Base-by-base conservation (phyloP, 106 monocot species). In the Hemerocallis citrina region DNA sequence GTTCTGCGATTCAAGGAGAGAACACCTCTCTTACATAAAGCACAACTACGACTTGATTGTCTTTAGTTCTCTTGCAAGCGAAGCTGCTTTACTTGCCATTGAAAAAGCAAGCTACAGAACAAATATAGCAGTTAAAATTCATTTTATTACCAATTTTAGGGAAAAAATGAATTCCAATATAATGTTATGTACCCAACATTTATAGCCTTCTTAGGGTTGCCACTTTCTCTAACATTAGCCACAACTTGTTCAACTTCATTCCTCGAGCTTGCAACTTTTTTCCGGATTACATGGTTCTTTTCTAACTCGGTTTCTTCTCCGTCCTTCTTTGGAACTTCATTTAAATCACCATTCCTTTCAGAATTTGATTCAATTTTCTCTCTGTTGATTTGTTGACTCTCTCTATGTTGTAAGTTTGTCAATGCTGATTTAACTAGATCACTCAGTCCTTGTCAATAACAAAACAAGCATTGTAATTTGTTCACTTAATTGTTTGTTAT, bases 1-100 rank as follows among this genome's bases (percentile, higher is more conserved):
- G 27, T 98, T 98, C 58, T 98, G 91, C 62, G 79, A 91, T 68
- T 98, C 96, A 14, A 98, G 96, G 40, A 79, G 45, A 40, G 40
- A 40, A 49, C 87, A 88, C 30, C 87, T 74, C 35, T 90, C 91
- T 68, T 88, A 81, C 81, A 91, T 56, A 32, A 82, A 84, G 4
- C 69, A 50, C 14, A 98, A 34, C 70, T 91, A 81, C 5, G 84
- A 79, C 37, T 82, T 88, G 8, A 91, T 65, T 5, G 34, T 70
- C 52, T 82, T 91, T 48, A 98, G 77, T 45, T 98, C 96, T 28
- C 76, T 81, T 33, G 88, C 79, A 41, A 98, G 85, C 1, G 74
- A 72, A 44, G 84, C 31, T 45, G 96, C 91, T 72, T 82, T 91
- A 12, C 73, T 72, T 24, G 84, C 79, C 96, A 92, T 75, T 6